Conservation (phyloP, 2,329 filamentous ascomycete genomes). For the Cercospora zeae-maydis region DNA sequence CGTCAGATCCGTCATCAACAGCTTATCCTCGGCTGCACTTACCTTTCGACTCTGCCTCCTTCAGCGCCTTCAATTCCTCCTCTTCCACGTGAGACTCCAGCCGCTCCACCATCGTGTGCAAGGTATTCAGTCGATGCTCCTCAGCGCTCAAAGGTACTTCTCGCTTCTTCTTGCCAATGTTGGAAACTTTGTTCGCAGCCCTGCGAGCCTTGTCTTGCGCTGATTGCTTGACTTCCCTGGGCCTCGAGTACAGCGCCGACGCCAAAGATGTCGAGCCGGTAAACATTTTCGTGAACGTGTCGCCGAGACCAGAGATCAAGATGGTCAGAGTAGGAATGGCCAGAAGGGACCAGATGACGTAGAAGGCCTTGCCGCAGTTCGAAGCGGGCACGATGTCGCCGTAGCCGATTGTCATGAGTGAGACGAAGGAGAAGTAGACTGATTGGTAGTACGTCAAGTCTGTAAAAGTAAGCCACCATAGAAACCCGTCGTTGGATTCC, state of each 20-base stretch:
- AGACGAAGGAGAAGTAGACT: constrained; percentile 53
- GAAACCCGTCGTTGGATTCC: too few relatives aligned
- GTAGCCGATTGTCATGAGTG: constrained; percentile 55
- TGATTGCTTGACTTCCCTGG: background rate
- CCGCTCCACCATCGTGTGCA: constrained; percentile 27
- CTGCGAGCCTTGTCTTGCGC: background rate
- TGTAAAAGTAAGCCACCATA: background rate
- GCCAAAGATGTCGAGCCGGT: constrained; percentile 55
- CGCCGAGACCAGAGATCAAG: constrained; percentile 53
- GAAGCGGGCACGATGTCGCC: constrained; percentile 48
- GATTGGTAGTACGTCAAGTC: constrained; percentile 51
- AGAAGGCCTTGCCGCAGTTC: constrained; percentile 54
- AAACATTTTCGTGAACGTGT: constrained; percentile 53
- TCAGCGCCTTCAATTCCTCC: constrained; percentile 39
- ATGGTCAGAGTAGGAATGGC: constrained; percentile 55
- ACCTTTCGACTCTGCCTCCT: constrained; percentile 18
- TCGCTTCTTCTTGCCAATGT: constrained; percentile 10
- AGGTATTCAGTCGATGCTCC: constrained; percentile 22
- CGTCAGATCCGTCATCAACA: background rate
- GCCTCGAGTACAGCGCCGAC: background rate
- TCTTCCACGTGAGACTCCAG: constrained; percentile 39
- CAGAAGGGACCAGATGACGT: constrained; percentile 55
- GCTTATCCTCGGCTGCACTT: background rate
- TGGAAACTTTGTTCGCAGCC: background rate
- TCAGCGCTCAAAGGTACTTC: constrained; percentile 16